Evolutionary conservation across 768 basidiomycete species (phyloP), one percentile per base, ranked within the genome.

Genomic region (Hygrophorus russula): DNA sequence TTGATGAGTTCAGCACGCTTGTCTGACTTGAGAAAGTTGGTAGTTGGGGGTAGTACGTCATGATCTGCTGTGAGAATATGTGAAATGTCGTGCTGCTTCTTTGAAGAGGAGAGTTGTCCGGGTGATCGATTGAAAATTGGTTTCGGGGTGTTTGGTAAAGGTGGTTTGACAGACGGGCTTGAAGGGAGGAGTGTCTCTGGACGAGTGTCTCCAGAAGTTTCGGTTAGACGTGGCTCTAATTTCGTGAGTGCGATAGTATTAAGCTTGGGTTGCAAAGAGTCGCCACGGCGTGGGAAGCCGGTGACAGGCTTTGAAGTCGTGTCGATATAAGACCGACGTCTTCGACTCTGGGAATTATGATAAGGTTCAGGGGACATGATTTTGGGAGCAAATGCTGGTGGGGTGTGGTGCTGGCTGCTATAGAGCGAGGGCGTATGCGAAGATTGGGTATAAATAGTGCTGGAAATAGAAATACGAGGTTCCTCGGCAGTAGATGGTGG

Each of bases 1-100:
- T 76, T 69, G 27, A 90, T 66, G 45, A 82, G 76, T 39, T 83
- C 83, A 0, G 80, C 73, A 24, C 87, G 83, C 49, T 82, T 77
- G 9, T 70, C 66, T 13, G 76, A 63, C 49, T 67, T 66, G 37
- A 87, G 76, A 49, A 70, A 61, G 59, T 89, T 88, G 4, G 77
- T 78, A 2, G 82, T 82, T 1, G 78, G 74, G 0, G 82, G 80
- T 15, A 73, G 61, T 14, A 10, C 5, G 32, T 32, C 5, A n/a
- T 42, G 24, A 19, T 15, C 57, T 33, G 36, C 50, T n/a, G 20
- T 47, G 49, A 20, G 41, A 29, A 14, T 15, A 36, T 44, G 51
- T 29, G 43, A 11, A 12, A 36, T 3, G 11, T 49, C 46, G 11
- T 49, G 44, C 3, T 37, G 41, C 27, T 18, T 38, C 12, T 29